These are phyloP conservation scores for Penicillium frequentans DNA, from an alignment of 2,329 filamentous ascomycete species.

Conservation along the genomic window DNA sequence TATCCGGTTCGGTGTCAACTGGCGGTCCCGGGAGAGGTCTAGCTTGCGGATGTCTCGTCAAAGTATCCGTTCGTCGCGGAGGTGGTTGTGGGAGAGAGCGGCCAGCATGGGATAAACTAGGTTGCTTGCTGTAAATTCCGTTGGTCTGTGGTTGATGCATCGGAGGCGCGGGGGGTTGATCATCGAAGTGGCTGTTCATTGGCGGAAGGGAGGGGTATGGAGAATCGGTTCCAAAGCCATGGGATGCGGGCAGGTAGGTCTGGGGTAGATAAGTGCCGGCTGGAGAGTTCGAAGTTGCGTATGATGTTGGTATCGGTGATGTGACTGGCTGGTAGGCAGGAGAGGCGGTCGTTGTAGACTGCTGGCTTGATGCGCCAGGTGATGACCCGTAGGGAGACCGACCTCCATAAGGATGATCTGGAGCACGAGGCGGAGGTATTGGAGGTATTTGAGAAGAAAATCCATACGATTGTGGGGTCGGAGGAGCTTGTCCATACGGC, in stretches of 20 bases:
- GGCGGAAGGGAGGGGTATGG: slow-evolving; percentile 26
- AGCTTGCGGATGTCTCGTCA: slow-evolving; percentile 57
- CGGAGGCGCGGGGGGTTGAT: slow-evolving; percentile 36
- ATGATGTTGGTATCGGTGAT: slow-evolving; percentile 20
- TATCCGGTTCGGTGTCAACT: slow-evolving; percentile 41
- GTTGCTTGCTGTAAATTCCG: slow-evolving; percentile 25
- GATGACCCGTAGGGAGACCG: slow-evolving; percentile 35
- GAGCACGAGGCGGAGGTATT: slow-evolving; percentile 38
- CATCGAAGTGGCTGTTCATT: slow-evolving; percentile 20
- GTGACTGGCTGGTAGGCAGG: slow-evolving; percentile 30
- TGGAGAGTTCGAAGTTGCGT: slow-evolving; percentile 25
- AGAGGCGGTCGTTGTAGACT: slow-evolving; percentile 24
- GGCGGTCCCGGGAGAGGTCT: slow-evolving; percentile 62
- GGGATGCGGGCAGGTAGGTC: slow-evolving; percentile 23
- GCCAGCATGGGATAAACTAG: slow-evolving; percentile 32
- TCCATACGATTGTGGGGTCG: slow-evolving; percentile 35
- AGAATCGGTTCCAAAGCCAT: slow-evolving; percentile 23
- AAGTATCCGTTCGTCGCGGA: slow-evolving; percentile 53
- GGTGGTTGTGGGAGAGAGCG: slow-evolving; percentile 42
- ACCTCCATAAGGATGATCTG: slow-evolving; percentile 39
- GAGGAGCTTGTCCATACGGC: slow-evolving; percentile 28
- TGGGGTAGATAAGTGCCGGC: slow-evolving; percentile 15
- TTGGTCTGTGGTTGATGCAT: slow-evolving; percentile 29
- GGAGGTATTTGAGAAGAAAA: slow-evolving; percentile 36
- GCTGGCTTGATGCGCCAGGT: slow-evolving; percentile 21